Evolutionary conservation across 2,329 filamentous ascomycete genomes (phyloP).

Genomic region (Metarhizium humberi): DNA sequence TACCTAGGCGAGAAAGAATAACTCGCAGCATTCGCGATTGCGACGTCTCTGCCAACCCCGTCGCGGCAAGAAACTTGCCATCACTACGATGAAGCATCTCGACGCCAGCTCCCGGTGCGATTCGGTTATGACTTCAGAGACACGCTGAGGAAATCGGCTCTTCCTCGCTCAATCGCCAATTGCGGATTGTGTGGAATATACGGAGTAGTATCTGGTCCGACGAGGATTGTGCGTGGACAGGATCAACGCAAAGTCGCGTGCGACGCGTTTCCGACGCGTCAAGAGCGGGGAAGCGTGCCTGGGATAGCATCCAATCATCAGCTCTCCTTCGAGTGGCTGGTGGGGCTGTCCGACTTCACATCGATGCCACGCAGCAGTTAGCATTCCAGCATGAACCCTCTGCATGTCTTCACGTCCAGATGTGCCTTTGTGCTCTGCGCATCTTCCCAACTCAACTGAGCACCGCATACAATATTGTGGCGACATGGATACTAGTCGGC

Average conservation of each 20-base stretch:
- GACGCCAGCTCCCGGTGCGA: no score
- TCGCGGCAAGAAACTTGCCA: no score
- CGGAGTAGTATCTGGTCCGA: no score
- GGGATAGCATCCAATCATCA: not conserved
- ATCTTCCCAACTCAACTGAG: not conserved
- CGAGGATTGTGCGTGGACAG: not conserved
- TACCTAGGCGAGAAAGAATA: no score
- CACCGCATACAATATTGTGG: not conserved
- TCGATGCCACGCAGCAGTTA: not conserved
- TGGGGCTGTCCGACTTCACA: not conserved
- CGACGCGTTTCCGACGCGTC: not conserved
- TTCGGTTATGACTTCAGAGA: no score
- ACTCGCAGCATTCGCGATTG: no score
- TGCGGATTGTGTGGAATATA: not conserved
- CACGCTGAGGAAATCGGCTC: no score
- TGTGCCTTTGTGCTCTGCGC: not conserved
- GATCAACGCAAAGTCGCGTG: not conserved
- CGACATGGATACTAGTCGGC: not conserved
- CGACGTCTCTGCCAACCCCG: no score
- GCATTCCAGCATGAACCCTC: no score
- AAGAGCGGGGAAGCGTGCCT: not conserved
- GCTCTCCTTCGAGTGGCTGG: not conserved
- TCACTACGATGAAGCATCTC: no score
- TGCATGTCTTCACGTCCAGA: not conserved
- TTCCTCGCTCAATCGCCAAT: not conserved